These are phyloP conservation scores for Colletotrichum lentis DNA, from an alignment of 2,329 filamentous ascomycete species.

Conservation along the genomic window DNA sequence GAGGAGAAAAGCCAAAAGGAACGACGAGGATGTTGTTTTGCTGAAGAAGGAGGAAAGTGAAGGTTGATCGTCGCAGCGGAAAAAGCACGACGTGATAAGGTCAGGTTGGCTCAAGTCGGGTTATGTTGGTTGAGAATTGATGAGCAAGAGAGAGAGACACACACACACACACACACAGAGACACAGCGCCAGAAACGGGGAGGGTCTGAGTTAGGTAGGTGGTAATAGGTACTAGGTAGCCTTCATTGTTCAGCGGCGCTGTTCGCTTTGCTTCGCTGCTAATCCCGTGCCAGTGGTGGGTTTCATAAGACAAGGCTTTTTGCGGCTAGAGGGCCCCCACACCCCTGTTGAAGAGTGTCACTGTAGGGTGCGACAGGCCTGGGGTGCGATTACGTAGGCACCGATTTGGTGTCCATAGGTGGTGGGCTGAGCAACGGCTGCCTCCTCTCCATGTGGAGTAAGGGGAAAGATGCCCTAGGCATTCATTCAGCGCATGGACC, in stretches of 20 bases:
- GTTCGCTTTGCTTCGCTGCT: conserved; percentile 9
- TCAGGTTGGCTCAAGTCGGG: conserved; percentile 11
- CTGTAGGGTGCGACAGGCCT: too few relatives aligned
- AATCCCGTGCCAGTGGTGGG: not conserved
- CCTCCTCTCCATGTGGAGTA: not conserved
- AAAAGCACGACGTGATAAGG: conserved; percentile 14
- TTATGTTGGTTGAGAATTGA: conserved; percentile 1
- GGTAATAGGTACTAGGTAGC: too few relatives aligned
- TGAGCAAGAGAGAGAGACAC: not conserved
- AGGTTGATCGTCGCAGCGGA: conserved; percentile 16
- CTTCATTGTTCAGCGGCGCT: conserved; percentile 2
- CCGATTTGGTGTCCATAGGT: too few relatives aligned
- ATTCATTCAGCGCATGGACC: not conserved
- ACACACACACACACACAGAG: not conserved
- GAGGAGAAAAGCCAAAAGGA: conserved; percentile 17
- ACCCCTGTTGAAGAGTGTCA: not conserved
- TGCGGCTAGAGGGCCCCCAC: conserved; percentile 1
- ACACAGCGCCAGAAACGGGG: not conserved
- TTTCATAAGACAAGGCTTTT: conserved; percentile 2
- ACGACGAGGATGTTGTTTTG: conserved; percentile 19
- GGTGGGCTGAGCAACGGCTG: too few relatives aligned
- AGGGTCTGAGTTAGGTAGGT: not conserved
- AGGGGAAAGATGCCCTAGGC: conserved; percentile 1
- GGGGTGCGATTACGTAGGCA: conserved; percentile 4
- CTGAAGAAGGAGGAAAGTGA: conserved; percentile 28